These are phyloP conservation scores for Penicillium bialowiezense DNA, from an alignment of 495 filamentous ascomycete species.

Conservation along the genomic window DNA sequence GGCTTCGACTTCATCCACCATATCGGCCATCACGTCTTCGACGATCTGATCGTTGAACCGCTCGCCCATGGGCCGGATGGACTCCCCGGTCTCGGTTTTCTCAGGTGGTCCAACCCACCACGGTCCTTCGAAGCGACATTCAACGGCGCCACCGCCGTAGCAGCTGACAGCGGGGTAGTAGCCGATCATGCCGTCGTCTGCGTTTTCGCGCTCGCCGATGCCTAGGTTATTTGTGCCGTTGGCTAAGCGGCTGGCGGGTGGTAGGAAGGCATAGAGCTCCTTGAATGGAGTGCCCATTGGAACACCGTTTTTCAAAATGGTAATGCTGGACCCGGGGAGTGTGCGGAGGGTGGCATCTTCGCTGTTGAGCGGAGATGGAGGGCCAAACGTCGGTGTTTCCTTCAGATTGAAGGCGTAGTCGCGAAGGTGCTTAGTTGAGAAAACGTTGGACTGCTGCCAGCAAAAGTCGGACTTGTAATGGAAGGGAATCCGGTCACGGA, in stretches of 20 bases:
- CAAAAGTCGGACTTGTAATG: conserved; percentile 89
- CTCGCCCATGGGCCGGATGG: conserved; percentile 63
- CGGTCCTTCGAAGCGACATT: conserved; percentile 85
- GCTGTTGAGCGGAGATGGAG: conserved; percentile 61
- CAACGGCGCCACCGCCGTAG: conserved; percentile 84
- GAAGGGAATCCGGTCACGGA: conserved; percentile 92
- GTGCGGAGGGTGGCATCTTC: conserved; percentile 71
- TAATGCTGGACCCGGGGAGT: conserved; percentile 80
- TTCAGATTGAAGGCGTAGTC: conserved; percentile 55
- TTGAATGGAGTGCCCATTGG: conserved; percentile 85
- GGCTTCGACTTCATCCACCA: conserved; percentile 83
- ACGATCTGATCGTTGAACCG: conserved; percentile 92
- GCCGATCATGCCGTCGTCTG: conserved; percentile 91
- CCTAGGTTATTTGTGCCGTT: conserved; percentile 62
- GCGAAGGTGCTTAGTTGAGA: conserved; percentile 83
- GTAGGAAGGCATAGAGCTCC: conserved; percentile 86
- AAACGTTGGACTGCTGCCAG: conserved; percentile 94
- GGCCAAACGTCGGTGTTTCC: conserved; percentile 48
- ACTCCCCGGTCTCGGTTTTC: conserved; percentile 28
- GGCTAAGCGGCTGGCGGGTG: conserved; percentile 72
- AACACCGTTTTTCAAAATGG: conserved; percentile 87
- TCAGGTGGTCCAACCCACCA: conserved; percentile 82
- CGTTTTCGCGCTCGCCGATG: conserved; percentile 69
- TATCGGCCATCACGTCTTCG: conserved; percentile 88
- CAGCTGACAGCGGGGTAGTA: conserved; percentile 94